phyloP scores from a whole-genome alignment of 75 land plant genomes.

The Chamaecyparis obtusa region DNA sequence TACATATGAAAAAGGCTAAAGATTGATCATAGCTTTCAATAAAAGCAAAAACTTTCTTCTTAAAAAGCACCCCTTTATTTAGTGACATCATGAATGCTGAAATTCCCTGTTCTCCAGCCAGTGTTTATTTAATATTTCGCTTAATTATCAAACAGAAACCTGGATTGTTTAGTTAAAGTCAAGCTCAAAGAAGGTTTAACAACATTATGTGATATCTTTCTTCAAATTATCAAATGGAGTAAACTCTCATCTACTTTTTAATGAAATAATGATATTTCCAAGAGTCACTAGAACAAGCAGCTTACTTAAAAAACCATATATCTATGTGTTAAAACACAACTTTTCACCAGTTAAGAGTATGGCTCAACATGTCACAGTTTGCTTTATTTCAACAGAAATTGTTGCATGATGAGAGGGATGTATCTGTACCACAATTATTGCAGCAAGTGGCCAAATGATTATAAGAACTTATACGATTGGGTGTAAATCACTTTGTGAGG shows the following conservation, averaged over 20 bases:
- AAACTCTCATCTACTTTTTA: not conserved
- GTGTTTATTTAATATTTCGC: not conserved
- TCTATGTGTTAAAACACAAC: not conserved
- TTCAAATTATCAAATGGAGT: not conserved
- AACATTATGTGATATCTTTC: not conserved
- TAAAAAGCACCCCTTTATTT: not conserved
- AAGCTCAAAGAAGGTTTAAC: not conserved
- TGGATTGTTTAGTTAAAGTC: not conserved
- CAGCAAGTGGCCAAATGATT: no score
- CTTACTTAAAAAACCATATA: not conserved
- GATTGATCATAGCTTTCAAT: not conserved
- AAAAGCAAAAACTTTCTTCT: not conserved
- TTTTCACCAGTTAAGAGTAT: not conserved
- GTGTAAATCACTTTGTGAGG: no score
- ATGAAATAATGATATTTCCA: not conserved
- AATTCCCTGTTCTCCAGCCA: not conserved
- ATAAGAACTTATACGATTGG: no score
- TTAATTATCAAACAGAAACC: not conserved
- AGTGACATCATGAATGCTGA: not conserved
- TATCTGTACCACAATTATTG: no score
- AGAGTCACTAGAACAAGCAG: not conserved
- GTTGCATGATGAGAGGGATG: no score
- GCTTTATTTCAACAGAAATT: no score
- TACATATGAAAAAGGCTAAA: not conserved
- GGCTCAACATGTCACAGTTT: not conserved